Conservation (phyloP, 805 yeast species). For the Candida maltosa region DNA sequence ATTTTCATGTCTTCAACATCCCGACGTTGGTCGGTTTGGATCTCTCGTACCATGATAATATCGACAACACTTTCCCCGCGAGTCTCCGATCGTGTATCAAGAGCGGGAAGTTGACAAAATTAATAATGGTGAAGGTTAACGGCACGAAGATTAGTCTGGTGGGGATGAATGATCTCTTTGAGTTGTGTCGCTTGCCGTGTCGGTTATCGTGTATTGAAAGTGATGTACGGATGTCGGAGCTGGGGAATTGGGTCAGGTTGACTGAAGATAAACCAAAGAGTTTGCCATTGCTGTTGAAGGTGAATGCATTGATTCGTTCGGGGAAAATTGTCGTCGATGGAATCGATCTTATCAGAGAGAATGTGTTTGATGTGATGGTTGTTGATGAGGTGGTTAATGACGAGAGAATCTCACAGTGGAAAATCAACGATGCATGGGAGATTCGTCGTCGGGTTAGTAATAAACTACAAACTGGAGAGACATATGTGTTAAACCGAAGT, state of each 20-base stretch:
- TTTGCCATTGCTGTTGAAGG: constrained; percentile 23
- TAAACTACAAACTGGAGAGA: not conserved
- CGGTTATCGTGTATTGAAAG: constrained; percentile 7
- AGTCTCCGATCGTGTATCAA: constrained; percentile 17
- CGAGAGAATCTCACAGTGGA: constrained; percentile 1
- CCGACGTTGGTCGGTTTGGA: constrained; percentile 26
- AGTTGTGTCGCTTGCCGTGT: not conserved
- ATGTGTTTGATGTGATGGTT: constrained; percentile 2
- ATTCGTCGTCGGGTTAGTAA: not conserved
- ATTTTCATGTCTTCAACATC: constrained; percentile 22
- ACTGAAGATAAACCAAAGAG: constrained; percentile 7
- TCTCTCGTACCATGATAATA: constrained; percentile 21
- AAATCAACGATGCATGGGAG: not conserved
- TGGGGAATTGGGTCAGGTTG: constrained; percentile 1
- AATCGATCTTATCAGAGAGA: not conserved
- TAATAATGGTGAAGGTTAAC: constrained; percentile 20
- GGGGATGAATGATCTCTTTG: constrained; percentile 12
- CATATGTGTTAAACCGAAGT: constrained; percentile 1
- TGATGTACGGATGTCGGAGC: constrained; percentile 1
- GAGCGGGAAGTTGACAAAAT: constrained; percentile 12
- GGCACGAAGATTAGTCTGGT: constrained; percentile 16
- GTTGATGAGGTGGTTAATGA: constrained; percentile 1
- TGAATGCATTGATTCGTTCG: constrained; percentile 9
- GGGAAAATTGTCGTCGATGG: not conserved
- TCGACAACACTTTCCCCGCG: constrained; percentile 30